These are phyloP conservation scores for Cercophora newfieldiana DNA, from an alignment of 495 filamentous ascomycete species.

Conservation along the genomic window DNA sequence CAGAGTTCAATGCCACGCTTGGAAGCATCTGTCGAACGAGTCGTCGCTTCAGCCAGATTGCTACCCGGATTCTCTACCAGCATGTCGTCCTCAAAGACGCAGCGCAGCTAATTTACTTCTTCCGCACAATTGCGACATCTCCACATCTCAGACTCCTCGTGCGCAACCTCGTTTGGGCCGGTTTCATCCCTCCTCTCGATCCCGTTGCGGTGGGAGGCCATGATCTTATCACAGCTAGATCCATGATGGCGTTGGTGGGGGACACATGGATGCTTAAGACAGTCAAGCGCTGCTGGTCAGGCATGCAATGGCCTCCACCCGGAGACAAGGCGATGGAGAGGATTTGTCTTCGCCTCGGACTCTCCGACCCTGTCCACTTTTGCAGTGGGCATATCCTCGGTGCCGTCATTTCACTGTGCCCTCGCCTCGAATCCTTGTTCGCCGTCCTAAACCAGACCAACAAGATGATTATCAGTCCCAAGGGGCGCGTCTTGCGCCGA, in stretches of 20 bases:
- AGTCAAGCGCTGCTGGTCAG: background rate
- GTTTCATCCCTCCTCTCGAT: background rate
- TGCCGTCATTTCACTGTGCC: background rate
- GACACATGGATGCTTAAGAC: background rate
- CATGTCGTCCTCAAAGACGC: background rate
- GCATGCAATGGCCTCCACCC: background rate
- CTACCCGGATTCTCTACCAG: constrained; percentile 1
- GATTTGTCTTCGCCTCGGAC: background rate
- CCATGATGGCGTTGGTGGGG: constrained; percentile 1
- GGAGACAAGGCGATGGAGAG: background rate
- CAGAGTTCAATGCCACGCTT: background rate
- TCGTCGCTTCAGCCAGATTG: background rate
- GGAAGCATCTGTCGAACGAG: background rate
- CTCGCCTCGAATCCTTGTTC: background rate
- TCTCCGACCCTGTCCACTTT: background rate
- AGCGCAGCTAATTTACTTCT: background rate
- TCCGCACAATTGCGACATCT: background rate
- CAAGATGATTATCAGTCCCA: constrained; percentile 1
- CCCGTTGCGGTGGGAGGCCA: background rate
- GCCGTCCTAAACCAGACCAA: background rate
- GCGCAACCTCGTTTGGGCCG: background rate
- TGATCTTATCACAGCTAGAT: background rate
- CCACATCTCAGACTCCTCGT: background rate
- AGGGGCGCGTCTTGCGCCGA: constrained; percentile 8
- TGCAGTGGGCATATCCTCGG: constrained; percentile 4